Conservation (phyloP, 1,284 basidiomycete species). For the Cutaneotrichosporon curvatum region DNA sequence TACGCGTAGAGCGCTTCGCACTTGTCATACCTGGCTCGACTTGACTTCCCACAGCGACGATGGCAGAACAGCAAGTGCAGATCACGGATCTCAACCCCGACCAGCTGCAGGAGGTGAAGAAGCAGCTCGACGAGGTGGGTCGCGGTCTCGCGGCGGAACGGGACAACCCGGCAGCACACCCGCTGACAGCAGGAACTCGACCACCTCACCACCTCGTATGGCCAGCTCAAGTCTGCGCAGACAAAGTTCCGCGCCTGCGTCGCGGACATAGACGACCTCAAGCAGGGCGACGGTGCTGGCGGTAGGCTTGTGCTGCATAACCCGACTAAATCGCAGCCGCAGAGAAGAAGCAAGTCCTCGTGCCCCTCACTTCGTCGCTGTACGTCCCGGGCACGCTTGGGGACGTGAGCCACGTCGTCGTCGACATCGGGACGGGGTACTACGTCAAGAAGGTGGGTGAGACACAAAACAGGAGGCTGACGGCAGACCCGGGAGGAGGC, state of each 20-base stretch:
- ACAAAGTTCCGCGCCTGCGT: conserved; percentile 84
- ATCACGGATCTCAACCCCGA: conserved; percentile 70
- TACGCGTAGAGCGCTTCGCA: too few relatives aligned
- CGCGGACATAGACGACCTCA: conserved; percentile 69
- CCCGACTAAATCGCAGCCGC: background rate
- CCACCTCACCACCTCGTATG: conserved; percentile 85
- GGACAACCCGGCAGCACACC: too few relatives aligned
- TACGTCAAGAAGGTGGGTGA: conserved; percentile 79
- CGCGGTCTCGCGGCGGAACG: background rate
- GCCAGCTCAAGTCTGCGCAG: conserved; percentile 86
- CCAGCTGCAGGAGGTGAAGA: conserved; percentile 76
- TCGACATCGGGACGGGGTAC: conserved; percentile 95
- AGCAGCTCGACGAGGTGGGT: conserved; percentile 78
- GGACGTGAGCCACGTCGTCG: conserved; percentile 77
- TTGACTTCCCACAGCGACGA: conserved; percentile 13
- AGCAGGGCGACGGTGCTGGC: conserved; percentile 22
- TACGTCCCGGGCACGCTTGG: conserved; percentile 88
- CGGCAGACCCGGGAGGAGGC: conserved; percentile 70
- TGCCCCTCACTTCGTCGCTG: conserved; percentile 87
- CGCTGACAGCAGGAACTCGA: conserved; percentile 66
- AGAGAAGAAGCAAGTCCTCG: conserved; percentile 75
- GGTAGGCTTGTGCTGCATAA: background rate
- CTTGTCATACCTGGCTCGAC: too few relatives aligned
- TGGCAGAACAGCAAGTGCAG: conserved; percentile 62
- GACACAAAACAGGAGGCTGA: background rate